A percentile compares a stretch with the other conserved stretches of the same genome.
These are phyloP conservation scores for Thelephora terrestris DNA, from an alignment of 1,284 basidiomycete genomes.

Conservation along the genomic window DNA sequence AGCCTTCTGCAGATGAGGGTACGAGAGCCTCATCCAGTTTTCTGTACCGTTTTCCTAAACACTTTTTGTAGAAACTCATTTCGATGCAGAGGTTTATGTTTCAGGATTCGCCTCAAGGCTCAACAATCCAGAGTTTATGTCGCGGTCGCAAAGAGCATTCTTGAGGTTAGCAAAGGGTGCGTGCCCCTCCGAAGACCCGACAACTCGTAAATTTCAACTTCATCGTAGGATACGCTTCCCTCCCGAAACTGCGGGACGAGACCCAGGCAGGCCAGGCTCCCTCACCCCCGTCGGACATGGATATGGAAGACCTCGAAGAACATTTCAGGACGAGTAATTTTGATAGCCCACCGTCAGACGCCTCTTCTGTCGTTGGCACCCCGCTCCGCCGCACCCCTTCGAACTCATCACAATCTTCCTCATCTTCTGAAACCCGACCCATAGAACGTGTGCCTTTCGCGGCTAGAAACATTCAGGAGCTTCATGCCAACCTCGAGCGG, in stretches of 20 bases:
- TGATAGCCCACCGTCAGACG: constrained; percentile 7
- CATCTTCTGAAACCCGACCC: constrained; percentile 10
- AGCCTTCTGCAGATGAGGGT: constrained; percentile 7
- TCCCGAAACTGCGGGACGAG: constrained; percentile 38
- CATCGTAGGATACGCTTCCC: constrained; percentile 44
- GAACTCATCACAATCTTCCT: constrained; percentile 6
- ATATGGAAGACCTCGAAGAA: constrained; percentile 39
- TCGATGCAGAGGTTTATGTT: constrained; percentile 61
- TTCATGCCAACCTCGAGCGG: constrained; percentile 65
- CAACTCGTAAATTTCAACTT: background rate
- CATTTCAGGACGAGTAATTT: constrained; percentile 25
- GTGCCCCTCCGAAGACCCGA: constrained; percentile 6
- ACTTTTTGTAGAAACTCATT: constrained; percentile 29
- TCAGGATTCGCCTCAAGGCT: constrained; percentile 67
- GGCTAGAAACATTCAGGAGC: constrained; percentile 30
- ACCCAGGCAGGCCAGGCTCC: constrained; percentile 13
- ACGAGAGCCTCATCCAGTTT: background rate
- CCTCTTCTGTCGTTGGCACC: constrained; percentile 7
- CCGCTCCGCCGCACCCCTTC: no score
- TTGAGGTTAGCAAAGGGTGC: constrained; percentile 68
- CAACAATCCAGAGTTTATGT: constrained; percentile 49
- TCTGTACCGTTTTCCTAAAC: background rate
- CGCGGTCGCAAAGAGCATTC: constrained; percentile 68
- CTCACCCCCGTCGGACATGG: constrained; percentile 49
- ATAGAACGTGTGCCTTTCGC: constrained; percentile 7